A percentile compares a stretch with the other conserved stretches of the same genome.
Conservation (phyloP, 1,284 basidiomycete species). For the Chiua sp. region DNA sequence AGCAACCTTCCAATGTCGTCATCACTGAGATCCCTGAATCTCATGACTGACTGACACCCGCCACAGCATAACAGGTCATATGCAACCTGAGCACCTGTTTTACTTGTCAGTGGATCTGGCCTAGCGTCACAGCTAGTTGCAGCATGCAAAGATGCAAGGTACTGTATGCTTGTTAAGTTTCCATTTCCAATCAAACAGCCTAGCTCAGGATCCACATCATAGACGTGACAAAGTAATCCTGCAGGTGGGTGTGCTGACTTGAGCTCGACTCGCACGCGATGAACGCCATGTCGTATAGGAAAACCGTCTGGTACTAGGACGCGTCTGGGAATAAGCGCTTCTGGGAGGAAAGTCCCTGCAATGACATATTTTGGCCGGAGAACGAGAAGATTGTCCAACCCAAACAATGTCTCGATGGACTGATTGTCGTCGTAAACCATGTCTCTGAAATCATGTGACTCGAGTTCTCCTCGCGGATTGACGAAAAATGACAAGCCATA, state of each 20-base stretch:
- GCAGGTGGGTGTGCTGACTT: too few species aligned
- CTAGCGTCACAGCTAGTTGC: constrained; percentile 39
- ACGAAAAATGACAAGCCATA: constrained; percentile 28
- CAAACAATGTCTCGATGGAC: constrained; percentile 24
- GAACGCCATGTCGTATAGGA: too few species aligned
- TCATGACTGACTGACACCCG: too few species aligned
- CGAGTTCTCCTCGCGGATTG: constrained; percentile 21
- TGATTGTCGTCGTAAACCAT: constrained; percentile 26
- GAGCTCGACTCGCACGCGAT: neutral
- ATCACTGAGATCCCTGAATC: too few species aligned
- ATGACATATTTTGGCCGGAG: constrained; percentile 20
- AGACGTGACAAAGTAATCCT: constrained; percentile 28
- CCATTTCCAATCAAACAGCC: constrained; percentile 40
- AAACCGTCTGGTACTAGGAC: constrained; percentile 1
- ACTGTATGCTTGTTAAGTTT: constrained; percentile 38
- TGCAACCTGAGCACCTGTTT: constrained; percentile 47
- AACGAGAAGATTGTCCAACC: constrained; percentile 44
- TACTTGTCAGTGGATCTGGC: constrained; percentile 48
- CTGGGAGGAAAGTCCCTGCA: neutral
- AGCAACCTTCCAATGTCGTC: too few species aligned
- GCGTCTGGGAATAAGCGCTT: neutral
- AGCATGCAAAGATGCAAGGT: constrained; percentile 47
- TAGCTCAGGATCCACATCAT: constrained; percentile 44
- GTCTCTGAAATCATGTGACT: constrained; percentile 1
- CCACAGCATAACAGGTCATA: too few species aligned